Evolutionary conservation across 139 green algal species (phyloP), one percentile per base, ranked within the genome.

Genomic region (Prasinococcaceae sp.): DNA sequence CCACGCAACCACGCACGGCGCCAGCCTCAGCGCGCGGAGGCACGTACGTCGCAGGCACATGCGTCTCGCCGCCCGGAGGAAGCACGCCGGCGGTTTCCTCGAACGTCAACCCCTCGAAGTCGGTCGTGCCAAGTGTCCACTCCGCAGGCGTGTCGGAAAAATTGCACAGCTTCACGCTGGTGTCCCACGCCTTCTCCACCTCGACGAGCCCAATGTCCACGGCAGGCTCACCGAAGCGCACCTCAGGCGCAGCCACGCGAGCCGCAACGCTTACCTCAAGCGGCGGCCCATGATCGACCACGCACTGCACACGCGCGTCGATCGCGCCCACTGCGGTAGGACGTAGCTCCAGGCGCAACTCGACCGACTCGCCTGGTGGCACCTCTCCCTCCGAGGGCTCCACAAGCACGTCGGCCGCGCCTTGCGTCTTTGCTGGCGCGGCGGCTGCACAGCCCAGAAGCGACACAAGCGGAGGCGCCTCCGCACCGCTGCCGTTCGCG

Each of bases 181-280:
- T 22, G 5, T 20, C 17, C 48, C 22, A 10, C 16, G 8, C 14
- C 30, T 24, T 45, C 6, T 12, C 33, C 48, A 27, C 29, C 9
- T 43, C 4, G 17, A 55, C 48, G n/a, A 55, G 27, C 17, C 30
- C 48, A 23, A 55, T 33, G 29, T 55, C 48, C 8, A 55, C 33
- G 10, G 23, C 8, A 12, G 48, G 16, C 27, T 37, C 5, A 6
- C 25, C 27, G 19, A 55, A 28, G 6, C 24, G 19, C n/a, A 55
- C 33, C n/a, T 28, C 16, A 12, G 48, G 48, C 0, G 26, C 48
- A 9, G 30, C 17, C n/a, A 55, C 29, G 9, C 9, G 19, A 10
- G 30, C 30, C 48, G 22, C 48, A 24, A 55, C n/a, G n/a, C n/a
- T 25, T 10, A 55, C 14, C 16, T 24, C 26, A 4, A 55, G 30